Evolutionary conservation across 2,329 filamentous ascomycete species (phyloP), one percentile per base, ranked within the genome.

Genomic region (Colletotrichum camelliae): DNA sequence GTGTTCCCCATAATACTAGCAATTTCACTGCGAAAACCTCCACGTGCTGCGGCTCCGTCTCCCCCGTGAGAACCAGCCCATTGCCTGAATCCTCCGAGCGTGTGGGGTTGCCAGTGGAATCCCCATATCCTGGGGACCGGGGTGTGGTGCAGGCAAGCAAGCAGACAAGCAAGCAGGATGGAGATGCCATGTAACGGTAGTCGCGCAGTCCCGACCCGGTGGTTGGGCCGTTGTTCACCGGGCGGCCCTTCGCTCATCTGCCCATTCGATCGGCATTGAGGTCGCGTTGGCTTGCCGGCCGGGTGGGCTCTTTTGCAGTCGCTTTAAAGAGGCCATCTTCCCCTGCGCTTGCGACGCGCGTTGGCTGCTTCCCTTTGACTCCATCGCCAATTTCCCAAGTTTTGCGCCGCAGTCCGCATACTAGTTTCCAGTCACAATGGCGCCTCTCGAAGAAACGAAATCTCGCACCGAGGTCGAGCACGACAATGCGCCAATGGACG

Each of bases 21-120:
- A 24, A 39, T 29, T 64, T 52, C 27, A 64, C 21, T 33, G 8
- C 8, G 1, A 43, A 18, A 29, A 55, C 35, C 33, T 21, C 67
- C 74, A 75, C 70, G 70, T 75, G 73, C 74, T 21, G 16, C 74
- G 70, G 74, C 74, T 65, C 74, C 74, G 70, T 74, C 29, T 48
- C 66, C 74, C 64, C 74, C 65, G 62, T 57, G n/a, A 13, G 9
- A 62, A 67, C 39, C 33, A 68, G 70, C 57, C 70, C 29, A 58
- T 52, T 60, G 43, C 43, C 58, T 68, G 73, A 60, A 35, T 21
- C n/a, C 21, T 65, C 69, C 43, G n/a, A 48, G 33, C 31, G 52
- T 73, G 74, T 73, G 74, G 70, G 65, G 67, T 65, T 61, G 1
- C 18, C 29, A 43, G 60, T 18, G 39, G 15, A 64, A 60, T n/a